These are phyloP conservation scores for Leucocoprinus leucothites DNA, from an alignment of 768 basidiomycete species.

Conservation along the genomic window DNA sequence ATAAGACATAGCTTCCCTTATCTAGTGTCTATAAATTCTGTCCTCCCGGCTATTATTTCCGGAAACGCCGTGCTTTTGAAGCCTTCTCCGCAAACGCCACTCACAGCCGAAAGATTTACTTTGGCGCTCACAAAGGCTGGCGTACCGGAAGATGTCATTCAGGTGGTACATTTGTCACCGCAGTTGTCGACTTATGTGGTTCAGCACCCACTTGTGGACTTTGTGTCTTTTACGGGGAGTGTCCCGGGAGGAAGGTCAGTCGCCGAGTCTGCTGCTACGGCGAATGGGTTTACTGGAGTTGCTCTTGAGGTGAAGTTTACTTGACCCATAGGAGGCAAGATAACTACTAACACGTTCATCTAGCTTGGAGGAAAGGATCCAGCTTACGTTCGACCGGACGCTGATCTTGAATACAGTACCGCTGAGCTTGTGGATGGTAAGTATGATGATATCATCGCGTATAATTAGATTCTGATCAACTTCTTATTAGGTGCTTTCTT, in stretches of 20 bases:
- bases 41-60: conserved; percentile 87
- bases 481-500: conserved; percentile 83
- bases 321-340: neutral
- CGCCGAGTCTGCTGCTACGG: conserved; percentile 62
- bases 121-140: conserved; percentile 71
- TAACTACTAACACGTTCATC: neutral
- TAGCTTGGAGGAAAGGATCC: conserved; percentile 98
- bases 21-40: conserved; percentile 85
- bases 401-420: conserved; percentile 78
- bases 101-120: conserved; percentile 79
- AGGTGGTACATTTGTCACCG: conserved; percentile 73
- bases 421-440: conserved; percentile 88
- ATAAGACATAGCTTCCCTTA: conserved; percentile 69
- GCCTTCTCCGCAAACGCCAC: conserved; percentile 94
- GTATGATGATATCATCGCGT: conserved; percentile 10
- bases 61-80: conserved; percentile 92
- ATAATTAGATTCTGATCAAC: neutral
- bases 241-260: conserved; percentile 77
- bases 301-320: conserved; percentile 63
- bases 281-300: conserved; percentile 79
- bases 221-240: conserved; percentile 88
- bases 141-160: conserved; percentile 69
- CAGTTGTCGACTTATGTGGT: conserved; percentile 57
- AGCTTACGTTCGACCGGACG: conserved; percentile 89
- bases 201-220: conserved; percentile 65